Percentiles rank a stretch among this genome's conserved stretches.
phyloP scores from a whole-genome alignment of 208 protist genomes.

The Leishmania braziliensis region DNA sequence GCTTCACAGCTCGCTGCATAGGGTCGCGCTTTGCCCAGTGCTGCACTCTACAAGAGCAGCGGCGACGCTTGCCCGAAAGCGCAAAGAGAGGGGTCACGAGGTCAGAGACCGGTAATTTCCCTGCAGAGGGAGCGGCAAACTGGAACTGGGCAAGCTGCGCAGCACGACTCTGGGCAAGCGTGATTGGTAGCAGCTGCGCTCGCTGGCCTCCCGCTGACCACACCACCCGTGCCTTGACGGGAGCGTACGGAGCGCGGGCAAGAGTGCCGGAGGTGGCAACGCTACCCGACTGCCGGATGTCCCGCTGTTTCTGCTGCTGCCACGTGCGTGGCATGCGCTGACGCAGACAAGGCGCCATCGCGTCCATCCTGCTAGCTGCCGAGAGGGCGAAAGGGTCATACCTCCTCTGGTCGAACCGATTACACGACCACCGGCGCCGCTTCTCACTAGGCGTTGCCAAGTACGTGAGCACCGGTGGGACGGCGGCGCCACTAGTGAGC shows the following conservation, averaged over 20 bases:
- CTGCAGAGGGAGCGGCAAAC: background rate
- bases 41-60: background rate
- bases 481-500: background rate
- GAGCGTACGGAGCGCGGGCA: background rate
- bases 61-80: background rate
- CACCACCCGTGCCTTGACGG: background rate
- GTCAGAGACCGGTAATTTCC: background rate
- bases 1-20: slow-evolving; percentile 28
- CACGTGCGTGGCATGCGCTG: slow-evolving; percentile 16
- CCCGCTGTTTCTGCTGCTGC: slow-evolving; percentile 27
- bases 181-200: background rate
- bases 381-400: background rate
- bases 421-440: slow-evolving; percentile 22
- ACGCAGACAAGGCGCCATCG: background rate
- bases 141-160: background rate
- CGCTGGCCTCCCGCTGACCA: background rate
- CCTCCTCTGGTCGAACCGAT: background rate
- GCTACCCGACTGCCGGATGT: background rate
- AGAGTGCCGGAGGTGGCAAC: background rate
- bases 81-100: background rate
- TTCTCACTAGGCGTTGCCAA: slow-evolving; percentile 18
- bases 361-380: background rate
- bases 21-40: slow-evolving; percentile 25
- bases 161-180: background rate
- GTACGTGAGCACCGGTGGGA: slow-evolving; percentile 5